Conservation (phyloP, 768 basidiomycete genomes). For the Gelatoporia subvermispora region DNA sequence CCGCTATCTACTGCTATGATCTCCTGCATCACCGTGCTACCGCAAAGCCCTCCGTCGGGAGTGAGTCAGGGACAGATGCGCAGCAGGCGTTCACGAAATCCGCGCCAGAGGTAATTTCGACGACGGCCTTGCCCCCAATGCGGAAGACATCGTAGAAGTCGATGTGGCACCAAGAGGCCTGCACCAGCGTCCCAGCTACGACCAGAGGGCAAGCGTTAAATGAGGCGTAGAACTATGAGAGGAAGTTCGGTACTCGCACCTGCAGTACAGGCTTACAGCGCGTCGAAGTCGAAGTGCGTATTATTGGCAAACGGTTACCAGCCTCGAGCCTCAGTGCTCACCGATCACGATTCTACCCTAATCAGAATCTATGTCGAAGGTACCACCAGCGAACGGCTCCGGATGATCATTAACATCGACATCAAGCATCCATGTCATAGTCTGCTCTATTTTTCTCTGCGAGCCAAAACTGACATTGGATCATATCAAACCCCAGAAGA, state of each 20-base stretch:
- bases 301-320: constrained; percentile 43
- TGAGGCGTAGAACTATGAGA: constrained; percentile 2
- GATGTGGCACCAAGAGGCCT: constrained; percentile 54
- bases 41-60: constrained; percentile 60
- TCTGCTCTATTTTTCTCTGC: too few relatives aligned
- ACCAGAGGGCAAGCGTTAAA: background rate
- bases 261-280: constrained; percentile 71
- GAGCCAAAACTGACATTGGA: too few relatives aligned
- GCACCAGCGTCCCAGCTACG: constrained; percentile 22
- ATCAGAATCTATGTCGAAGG: constrained; percentile 52
- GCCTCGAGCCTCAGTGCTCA: constrained; percentile 61
- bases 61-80: constrained; percentile 51
- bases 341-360: constrained; percentile 59
- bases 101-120: constrained; percentile 58
- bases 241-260: constrained; percentile 38
- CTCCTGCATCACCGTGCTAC: constrained; percentile 1
- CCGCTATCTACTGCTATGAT: background rate
- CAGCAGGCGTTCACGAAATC: constrained; percentile 45
- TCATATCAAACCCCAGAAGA: too few relatives aligned
- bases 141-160: constrained; percentile 70
- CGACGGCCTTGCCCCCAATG: constrained; percentile 57
- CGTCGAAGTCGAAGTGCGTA: constrained; percentile 61
- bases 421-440: too few relatives aligned
- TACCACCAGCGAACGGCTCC: constrained; percentile 56
- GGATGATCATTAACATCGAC: constrained; percentile 63